Evolutionary conservation across 2,329 filamentous ascomycete species (phyloP), one percentile per base, ranked within the genome.

Genomic region (Scorias spongiosa): DNA sequence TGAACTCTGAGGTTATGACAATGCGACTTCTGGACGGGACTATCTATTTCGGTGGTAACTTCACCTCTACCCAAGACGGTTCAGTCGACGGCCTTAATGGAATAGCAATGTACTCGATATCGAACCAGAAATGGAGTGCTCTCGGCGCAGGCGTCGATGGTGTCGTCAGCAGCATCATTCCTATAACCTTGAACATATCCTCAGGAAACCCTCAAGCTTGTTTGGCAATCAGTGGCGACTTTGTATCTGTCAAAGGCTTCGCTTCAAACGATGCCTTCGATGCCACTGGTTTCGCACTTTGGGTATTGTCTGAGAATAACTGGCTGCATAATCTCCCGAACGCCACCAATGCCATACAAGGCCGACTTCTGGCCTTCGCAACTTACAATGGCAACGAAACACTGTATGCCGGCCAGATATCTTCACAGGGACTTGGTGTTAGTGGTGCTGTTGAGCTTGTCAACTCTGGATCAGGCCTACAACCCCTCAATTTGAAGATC

Each of bases 71-170:
- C 0, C 69, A 70, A 18, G 71, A 76, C 44, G 72, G 73, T 39
- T 71, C 71, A 2, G 73, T 70, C 10, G 59, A 71, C n/a, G 81
- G 78, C 6, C 66, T 98, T 28, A 78, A 75, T 49, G 80, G 87
- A 50, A 70, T 94, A 37, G 91, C 84, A 5, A 69, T 80, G 8
- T 96, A 86, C 59, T 78, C 87, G 48, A 76, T 73, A 3, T 63
- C 71, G 12, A 73, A 73, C 46, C 76, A 84, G 49, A 62, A 71
- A 26, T 98, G 89, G 91, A 69, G 66, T 40, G 63, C 89, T 1
- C 71, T 98, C 6, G 91, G 91, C 37, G 82, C 80, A 29, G 91
- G 91, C 46, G 80, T 98, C 29, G 77, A 93, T 56, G 91, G 88
- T 15, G 69, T 70, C 6, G 88, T 96, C 12, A 67, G 71, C 42